Evolutionary conservation across 192 early-diverging fungal species (phyloP).

Genomic region (Haplosporangium gracile): DNA sequence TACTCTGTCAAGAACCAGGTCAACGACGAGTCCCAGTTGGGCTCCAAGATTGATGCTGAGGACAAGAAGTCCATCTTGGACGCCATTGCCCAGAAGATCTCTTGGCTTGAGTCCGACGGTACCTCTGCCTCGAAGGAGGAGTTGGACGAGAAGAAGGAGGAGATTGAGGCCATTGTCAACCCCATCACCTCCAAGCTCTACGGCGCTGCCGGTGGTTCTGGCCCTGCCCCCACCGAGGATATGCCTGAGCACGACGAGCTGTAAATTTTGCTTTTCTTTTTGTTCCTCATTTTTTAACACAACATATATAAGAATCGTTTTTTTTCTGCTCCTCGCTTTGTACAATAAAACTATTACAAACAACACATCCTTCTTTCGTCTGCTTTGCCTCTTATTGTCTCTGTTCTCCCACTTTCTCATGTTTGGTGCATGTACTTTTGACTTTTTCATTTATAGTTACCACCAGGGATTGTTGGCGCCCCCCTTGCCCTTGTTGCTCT

Average conservation of each 20-base stretch:
- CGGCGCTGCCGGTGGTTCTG: constrained; percentile 66
- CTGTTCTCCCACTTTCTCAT: too few species aligned
- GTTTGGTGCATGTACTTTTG: too few species aligned
- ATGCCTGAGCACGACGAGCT: constrained; percentile 75
- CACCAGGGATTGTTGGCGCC: too few species aligned
- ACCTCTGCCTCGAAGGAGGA: constrained; percentile 94
- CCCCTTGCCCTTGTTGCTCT: too few species aligned
- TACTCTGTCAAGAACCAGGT: constrained; percentile 92
- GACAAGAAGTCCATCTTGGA: constrained; percentile 92
- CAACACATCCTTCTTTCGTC: neutral
- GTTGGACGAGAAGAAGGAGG: constrained; percentile 95
- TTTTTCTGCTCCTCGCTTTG: constrained; percentile 8
- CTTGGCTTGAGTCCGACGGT: constrained; percentile 89
- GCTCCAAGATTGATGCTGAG: constrained; percentile 86
- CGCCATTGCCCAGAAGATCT: constrained; percentile 75
- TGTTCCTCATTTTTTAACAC: neutral
- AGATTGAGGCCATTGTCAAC: constrained; percentile 94
- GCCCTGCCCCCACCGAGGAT: constrained; percentile 71
- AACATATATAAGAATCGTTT: constrained; percentile 5
- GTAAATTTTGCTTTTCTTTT: constrained; percentile 58
- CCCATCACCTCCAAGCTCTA: constrained; percentile 96
- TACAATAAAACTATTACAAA: constrained; percentile 8
- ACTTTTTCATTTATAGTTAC: too few species aligned
- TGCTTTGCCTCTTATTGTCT: too few species aligned
- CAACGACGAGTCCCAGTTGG: constrained; percentile 86